These are phyloP conservation scores for Leccinum arenicola DNA, from an alignment of 768 basidiomycete genomes.

Conservation along the genomic window DNA sequence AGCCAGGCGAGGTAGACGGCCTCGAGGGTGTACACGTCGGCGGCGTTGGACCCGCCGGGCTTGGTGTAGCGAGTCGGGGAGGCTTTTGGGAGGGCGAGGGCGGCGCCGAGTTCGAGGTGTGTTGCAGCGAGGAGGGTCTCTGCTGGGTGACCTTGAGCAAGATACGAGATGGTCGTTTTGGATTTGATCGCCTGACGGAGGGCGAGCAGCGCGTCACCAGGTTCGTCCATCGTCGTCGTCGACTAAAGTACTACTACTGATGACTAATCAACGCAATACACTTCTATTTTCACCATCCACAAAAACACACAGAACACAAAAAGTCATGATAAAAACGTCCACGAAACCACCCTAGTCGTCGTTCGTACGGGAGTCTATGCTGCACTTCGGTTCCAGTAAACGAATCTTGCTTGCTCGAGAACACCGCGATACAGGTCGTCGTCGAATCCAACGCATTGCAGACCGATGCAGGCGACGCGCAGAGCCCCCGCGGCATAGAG, in stretches of 20 bases:
- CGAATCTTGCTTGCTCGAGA: constrained; percentile 54
- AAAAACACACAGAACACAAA: not conserved
- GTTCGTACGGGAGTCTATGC: constrained; percentile 14
- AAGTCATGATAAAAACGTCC: not conserved
- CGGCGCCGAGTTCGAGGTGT: constrained; percentile 57
- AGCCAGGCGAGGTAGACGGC: constrained; percentile 86
- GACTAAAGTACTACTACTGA: not conserved
- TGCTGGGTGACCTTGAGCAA: constrained; percentile 36
- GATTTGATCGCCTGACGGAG: constrained; percentile 64
- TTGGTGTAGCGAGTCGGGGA: constrained; percentile 77
- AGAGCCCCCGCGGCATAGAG: constrained; percentile 72
- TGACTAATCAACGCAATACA: not conserved
- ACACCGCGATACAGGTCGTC: constrained; percentile 60
- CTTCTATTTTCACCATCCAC: not conserved
- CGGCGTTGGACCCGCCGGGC: constrained; percentile 40
- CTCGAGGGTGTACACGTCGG: constrained; percentile 73
- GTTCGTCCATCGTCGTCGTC: not conserved
- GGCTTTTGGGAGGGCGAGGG: constrained; percentile 62
- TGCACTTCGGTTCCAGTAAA: constrained; percentile 23
- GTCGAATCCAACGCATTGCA: constrained; percentile 79
- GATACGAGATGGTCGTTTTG: constrained; percentile 48
- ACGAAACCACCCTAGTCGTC: not conserved
- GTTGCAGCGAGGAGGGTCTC: constrained; percentile 55
- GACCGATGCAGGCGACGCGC: constrained; percentile 66
- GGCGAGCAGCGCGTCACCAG: constrained; percentile 45